Conservation (phyloP, 768 basidiomycete genomes). For the Pisolithus orientalis region DNA sequence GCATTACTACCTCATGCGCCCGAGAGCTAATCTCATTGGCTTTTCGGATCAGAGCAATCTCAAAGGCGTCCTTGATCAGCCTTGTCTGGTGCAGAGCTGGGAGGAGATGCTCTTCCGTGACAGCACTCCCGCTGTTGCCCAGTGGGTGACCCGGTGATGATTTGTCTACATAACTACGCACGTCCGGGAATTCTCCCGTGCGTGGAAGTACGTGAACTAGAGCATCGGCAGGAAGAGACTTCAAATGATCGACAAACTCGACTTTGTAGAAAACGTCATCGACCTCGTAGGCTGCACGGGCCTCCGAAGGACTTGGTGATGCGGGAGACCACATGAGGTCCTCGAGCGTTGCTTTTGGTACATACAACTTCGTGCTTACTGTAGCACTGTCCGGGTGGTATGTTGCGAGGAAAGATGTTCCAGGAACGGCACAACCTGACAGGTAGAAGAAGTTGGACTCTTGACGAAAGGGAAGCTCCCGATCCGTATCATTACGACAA, state of each 20-base stretch:
- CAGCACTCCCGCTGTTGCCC: constrained; percentile 11
- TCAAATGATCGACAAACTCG: constrained; percentile 40
- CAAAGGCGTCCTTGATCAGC: constrained; percentile 67
- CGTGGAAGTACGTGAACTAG: constrained; percentile 61
- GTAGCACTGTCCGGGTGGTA: constrained; percentile 43
- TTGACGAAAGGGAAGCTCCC: constrained; percentile 65
- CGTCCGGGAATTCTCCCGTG: constrained; percentile 17
- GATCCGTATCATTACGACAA: constrained; percentile 79
- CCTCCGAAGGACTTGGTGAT: constrained; percentile 61
- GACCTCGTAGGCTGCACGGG: constrained; percentile 49
- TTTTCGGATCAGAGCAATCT: constrained; percentile 67
- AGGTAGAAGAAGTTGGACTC: constrained; percentile 91
- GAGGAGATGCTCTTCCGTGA: constrained; percentile 62
- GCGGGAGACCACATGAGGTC: constrained; percentile 89
- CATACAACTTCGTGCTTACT: constrained; percentile 61
- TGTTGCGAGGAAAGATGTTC: constrained; percentile 57
- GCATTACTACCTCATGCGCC: constrained; percentile 91
- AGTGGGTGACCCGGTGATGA: neutral
- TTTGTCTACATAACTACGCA: neutral
- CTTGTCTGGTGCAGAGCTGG: constrained; percentile 76
- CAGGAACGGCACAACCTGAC: constrained; percentile 71
- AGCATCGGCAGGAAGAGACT: constrained; percentile 43
- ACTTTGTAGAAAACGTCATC: constrained; percentile 50
- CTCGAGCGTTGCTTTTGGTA: constrained; percentile 65
- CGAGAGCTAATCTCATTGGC: constrained; percentile 85